Evolutionary conservation across 345 rosid genomes (phyloP).

Genomic region (Populus deltoides): DNA sequence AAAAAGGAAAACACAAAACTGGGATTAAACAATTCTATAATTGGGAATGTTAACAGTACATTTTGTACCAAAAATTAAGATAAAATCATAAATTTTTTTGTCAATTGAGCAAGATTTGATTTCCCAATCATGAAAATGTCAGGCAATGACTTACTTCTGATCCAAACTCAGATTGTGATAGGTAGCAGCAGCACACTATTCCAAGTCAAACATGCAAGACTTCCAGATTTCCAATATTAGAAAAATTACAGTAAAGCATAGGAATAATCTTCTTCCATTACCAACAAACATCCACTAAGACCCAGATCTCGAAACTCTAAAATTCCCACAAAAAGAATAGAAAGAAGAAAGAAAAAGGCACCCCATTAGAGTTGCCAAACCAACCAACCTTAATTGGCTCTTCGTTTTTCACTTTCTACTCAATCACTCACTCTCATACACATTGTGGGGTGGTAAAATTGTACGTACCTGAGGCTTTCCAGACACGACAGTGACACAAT

Average conservation of each 20-base stretch:
- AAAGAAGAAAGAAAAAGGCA: neutral
- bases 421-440: conserved; percentile 5
- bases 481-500: conserved; percentile 77
- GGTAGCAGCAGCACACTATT: conserved; percentile 4
- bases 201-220: conserved; percentile 28
- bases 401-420: neutral
- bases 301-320: conserved; percentile 42
- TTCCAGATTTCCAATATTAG: conserved; percentile 9
- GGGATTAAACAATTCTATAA: conserved; percentile 7
- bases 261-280: neutral
- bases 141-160: conserved; percentile 19
- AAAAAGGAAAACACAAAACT: neutral
- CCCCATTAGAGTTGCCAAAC: neutral
- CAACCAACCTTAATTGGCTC: neutral
- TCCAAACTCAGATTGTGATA: conserved; percentile 23
- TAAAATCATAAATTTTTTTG: conserved; percentile 11
- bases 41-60: conserved; percentile 17
- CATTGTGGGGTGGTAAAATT: neutral
- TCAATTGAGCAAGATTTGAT: conserved; percentile 1
- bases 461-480: conserved; percentile 93
- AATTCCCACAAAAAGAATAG: neutral
- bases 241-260: neutral
- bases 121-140: conserved; percentile 21
- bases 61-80: neutral
- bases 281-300: conserved; percentile 23